These are phyloP conservation scores for Clathrospora elynae DNA, from an alignment of 2,329 filamentous ascomycete genomes.

Conservation along the genomic window DNA sequence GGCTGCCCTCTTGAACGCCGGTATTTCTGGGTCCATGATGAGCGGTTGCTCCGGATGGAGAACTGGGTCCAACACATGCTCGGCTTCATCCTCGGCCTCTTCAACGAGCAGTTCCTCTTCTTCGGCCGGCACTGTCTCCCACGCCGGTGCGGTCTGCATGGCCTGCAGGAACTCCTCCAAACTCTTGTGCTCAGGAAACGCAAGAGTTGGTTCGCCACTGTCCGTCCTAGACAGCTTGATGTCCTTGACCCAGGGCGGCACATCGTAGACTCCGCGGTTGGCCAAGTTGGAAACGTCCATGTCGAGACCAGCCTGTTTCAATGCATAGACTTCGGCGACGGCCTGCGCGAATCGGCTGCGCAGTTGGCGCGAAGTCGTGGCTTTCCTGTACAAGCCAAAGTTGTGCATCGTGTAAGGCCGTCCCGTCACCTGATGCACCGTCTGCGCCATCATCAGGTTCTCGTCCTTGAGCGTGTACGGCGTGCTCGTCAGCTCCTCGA, in stretches of 20 bases:
- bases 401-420: slow-evolving; percentile 38
- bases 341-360: slow-evolving; percentile 59
- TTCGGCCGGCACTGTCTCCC: slow-evolving; percentile 15
- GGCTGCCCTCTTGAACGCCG: slow-evolving; percentile 32
- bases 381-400: slow-evolving; percentile 31
- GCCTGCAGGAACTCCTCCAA: slow-evolving; percentile 29
- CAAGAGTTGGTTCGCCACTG: slow-evolving; percentile 28
- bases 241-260: slow-evolving; percentile 36
- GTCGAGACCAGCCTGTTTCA: slow-evolving; percentile 42
- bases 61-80: slow-evolving; percentile 15
- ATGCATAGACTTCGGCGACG: slow-evolving; percentile 60
- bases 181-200: slow-evolving; percentile 27
- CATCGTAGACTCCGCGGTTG: slow-evolving; percentile 36
- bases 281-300: slow-evolving; percentile 34
- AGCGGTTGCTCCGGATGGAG: slow-evolving; percentile 19
- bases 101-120: slow-evolving; percentile 30
- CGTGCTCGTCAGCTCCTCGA: slow-evolving; percentile 40
- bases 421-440: slow-evolving; percentile 41
- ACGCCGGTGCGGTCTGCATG: slow-evolving; percentile 31
- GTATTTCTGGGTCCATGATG: slow-evolving; percentile 37
- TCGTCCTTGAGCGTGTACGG: slow-evolving; percentile 38
- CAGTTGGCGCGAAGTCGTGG: slow-evolving; percentile 21
- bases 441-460: slow-evolving; percentile 38
- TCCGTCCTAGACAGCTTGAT: slow-evolving; percentile 31
- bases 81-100: slow-evolving; percentile 25